Base-by-base conservation (phyloP, 768 basidiomycete genomes). In the Pisolithus tinctorius region DNA sequence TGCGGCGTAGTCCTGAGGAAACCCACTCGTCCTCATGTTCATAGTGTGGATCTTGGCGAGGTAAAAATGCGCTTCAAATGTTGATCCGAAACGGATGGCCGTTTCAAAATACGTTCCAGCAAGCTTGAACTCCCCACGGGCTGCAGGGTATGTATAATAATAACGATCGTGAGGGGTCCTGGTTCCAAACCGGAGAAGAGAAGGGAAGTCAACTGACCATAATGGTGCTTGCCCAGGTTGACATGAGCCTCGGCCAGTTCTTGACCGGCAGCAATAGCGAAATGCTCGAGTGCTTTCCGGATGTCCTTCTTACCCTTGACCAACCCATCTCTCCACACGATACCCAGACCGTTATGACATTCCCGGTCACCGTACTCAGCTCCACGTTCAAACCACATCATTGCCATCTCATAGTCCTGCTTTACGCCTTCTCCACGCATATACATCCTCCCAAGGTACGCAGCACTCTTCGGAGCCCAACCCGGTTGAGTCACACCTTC, bases 51-150 rank as follows among this genome's bases (percentile, higher is more conserved):
- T 83, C 56, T 85, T 80, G 23, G 89, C 93, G 9, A 96, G 79
- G 61, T 96, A 93, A 69, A 93, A 95, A 69, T 88, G 95, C 1
- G 94, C 88, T 63, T 99, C 94, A 52, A 95, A 93, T 0, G 89
- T 87, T 4, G 95, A 94, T 4, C 95, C 96, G 56, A 81, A 77
- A 1, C 88, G 81, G 44, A 95, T 72, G 3, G 94, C 96, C 25
- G 76, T 77, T 65, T 98, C 91, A 58, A 98, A 88, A 62, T 84
- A 84, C 1, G 79, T 76, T 1, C 74, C 79, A 0, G 94, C 93
- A 4, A 77, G 55, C 25, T 71, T 68, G 23, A 83, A 45, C 42
- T 97, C 93, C 16, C 84, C 83, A 14, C 77, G 77, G 29, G 77
- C 94, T 95, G 55, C 16, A 38, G 29, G 42, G 3, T 30, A 29